Evolutionary conservation across 2,329 filamentous ascomycete species (phyloP).

Genomic region (Aspergillus sp.): DNA sequence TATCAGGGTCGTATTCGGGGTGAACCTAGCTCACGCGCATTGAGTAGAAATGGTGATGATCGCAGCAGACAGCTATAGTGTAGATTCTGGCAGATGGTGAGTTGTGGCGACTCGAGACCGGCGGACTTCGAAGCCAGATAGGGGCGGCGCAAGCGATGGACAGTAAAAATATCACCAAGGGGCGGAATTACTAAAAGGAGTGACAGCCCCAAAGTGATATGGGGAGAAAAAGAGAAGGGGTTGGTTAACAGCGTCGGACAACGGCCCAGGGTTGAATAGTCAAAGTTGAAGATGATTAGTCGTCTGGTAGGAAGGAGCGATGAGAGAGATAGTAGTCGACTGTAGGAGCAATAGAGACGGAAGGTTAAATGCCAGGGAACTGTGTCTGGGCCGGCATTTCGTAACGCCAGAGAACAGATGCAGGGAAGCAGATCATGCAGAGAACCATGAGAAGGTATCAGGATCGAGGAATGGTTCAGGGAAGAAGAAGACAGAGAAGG

Average conservation of each 20-base stretch:
- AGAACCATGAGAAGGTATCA: not conserved
- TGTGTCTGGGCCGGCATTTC: slow-evolving; percentile 10
- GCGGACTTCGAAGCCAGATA: slow-evolving; percentile 1
- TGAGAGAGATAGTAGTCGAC: slow-evolving; percentile 8
- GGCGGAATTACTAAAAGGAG: slow-evolving; percentile 27
- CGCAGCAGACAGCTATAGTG: slow-evolving; percentile 1
- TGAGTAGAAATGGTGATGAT: slow-evolving; percentile 6
- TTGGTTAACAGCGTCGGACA: slow-evolving; percentile 20
- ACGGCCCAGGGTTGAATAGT: slow-evolving; percentile 19
- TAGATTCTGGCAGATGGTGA: slow-evolving; percentile 12
- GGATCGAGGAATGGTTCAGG: not conserved
- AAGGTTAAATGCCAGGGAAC: slow-evolving; percentile 17
- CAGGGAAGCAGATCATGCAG: slow-evolving; percentile 1
- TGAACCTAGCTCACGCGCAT: slow-evolving; percentile 17
- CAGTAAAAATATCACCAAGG: slow-evolving; percentile 9
- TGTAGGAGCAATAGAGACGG: slow-evolving; percentile 1
- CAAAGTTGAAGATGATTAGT: slow-evolving; percentile 17
- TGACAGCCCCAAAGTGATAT: slow-evolving; percentile 21
- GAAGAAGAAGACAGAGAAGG: slow-evolving; percentile 11
- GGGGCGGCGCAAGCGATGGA: not conserved
- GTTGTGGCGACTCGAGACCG: slow-evolving; percentile 2
- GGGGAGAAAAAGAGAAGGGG: slow-evolving; percentile 14
- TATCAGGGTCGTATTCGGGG: slow-evolving; percentile 14
- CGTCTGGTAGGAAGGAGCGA: slow-evolving; percentile 17
- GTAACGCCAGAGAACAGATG: slow-evolving; percentile 6